A percentile compares a stretch with the other conserved stretches of the same genome.
These are phyloP conservation scores for Trichoderma hamatum DNA, from an alignment of 2,329 filamentous ascomycete genomes.

Conservation along the genomic window DNA sequence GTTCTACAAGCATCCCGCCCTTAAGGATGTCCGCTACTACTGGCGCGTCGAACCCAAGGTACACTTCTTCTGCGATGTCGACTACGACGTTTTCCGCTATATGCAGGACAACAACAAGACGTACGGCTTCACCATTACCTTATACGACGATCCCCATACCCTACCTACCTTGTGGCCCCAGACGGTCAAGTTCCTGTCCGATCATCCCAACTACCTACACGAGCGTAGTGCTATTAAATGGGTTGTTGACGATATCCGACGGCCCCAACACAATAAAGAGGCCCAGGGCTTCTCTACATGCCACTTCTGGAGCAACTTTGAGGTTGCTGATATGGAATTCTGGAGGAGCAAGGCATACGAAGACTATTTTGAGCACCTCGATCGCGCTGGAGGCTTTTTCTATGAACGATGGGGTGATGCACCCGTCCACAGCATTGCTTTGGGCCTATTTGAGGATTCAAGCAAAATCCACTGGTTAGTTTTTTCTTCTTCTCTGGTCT, in stretches of 20 bases:
- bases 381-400: conserved; percentile 97
- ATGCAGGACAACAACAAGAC: conserved; percentile 99
- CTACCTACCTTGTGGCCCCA: conserved; percentile 94
- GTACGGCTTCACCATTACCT: conserved; percentile 97
- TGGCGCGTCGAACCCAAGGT: conserved; percentile 99
- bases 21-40: conserved; percentile 84
- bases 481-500: neutral
- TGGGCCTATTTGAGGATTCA: conserved; percentile 89
- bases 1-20: conserved; percentile 94
- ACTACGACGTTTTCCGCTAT: conserved; percentile 97
- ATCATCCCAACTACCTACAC: conserved; percentile 79
- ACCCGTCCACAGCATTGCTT: conserved; percentile 90
- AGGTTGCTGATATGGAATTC: conserved; percentile 90
- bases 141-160: conserved; percentile 88
- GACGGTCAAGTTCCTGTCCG: conserved; percentile 84
- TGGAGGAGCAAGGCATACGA: conserved; percentile 90
- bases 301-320: conserved; percentile 99
- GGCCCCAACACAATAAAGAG: conserved; percentile 77
- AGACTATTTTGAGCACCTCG: conserved; percentile 94
- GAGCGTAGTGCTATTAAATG: conserved; percentile 85
- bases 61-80: conserved; percentile 97
- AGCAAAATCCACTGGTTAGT: conserved; percentile 89
- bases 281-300: conserved; percentile 96
- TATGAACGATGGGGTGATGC: conserved; percentile 99
- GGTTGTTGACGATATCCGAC: conserved; percentile 75